Percentiles rank a stretch among this genome's conserved stretches.
phyloP scores from a whole-genome alignment of 306 rosid species.

The Potentilla sterilis region DNA sequence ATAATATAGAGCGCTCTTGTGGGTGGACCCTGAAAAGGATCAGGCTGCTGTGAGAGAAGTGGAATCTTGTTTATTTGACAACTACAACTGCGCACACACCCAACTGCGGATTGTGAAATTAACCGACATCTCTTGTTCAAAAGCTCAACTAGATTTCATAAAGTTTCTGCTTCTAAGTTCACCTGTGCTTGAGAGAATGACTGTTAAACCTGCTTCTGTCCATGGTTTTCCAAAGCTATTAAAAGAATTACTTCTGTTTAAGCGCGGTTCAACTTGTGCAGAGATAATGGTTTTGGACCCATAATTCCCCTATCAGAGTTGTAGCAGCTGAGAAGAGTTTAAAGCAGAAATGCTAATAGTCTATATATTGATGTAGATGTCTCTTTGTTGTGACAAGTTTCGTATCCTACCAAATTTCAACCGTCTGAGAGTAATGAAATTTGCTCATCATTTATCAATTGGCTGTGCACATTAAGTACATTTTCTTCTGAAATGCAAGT shows the following conservation, averaged over 20 bases:
- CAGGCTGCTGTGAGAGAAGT: neutral
- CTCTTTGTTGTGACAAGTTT: too few relatives aligned
- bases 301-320: neutral
- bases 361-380: too few relatives aligned
- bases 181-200: slow-evolving; percentile 49
- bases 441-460: too few relatives aligned
- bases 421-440: too few relatives aligned
- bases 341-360: too few relatives aligned
- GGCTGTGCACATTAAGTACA: too few relatives aligned
- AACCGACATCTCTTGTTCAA: slow-evolving; percentile 33
- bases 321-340: too few relatives aligned
- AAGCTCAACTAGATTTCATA: slow-evolving; percentile 51
- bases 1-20: neutral
- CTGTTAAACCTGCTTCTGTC: slow-evolving; percentile 32
- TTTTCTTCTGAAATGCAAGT: too few relatives aligned
- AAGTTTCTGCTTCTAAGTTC: slow-evolving; percentile 40
- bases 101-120: slow-evolving; percentile 45
- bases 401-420: too few relatives aligned
- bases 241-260: slow-evolving; percentile 42
- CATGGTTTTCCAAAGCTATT: slow-evolving; percentile 25
- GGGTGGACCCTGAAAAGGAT: slow-evolving; percentile 39
- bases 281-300: slow-evolving; percentile 42
- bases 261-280: slow-evolving; percentile 46
- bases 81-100: slow-evolving; percentile 22
- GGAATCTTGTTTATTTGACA: slow-evolving; percentile 28